These are phyloP conservation scores for Trametes cingulata DNA, from an alignment of 768 basidiomycete genomes.

Conservation along the genomic window DNA sequence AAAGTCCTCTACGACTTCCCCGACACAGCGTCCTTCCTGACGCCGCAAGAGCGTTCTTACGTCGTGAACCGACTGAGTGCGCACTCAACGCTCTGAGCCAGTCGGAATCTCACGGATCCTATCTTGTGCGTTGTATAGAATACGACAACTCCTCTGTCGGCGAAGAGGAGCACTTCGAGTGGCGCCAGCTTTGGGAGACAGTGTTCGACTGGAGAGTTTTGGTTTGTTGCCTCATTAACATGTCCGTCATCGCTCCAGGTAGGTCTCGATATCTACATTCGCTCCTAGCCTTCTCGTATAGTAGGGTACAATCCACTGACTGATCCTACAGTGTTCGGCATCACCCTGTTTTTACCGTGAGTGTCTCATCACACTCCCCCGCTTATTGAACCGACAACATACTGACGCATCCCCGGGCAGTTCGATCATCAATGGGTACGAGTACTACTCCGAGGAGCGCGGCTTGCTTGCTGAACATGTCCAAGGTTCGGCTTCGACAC, in stretches of 20 bases:
- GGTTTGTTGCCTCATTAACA: neutral
- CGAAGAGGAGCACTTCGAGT: conserved; percentile 61
- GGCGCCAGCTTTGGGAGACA: conserved; percentile 53
- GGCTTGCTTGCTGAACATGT: neutral
- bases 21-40: conserved; percentile 57
- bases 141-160: conserved; percentile 56
- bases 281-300: too few relatives aligned
- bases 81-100: neutral
- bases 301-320: neutral
- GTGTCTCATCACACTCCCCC: conserved; percentile 25
- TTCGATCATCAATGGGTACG: conserved; percentile 21
- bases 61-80: conserved; percentile 28
- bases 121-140: conserved; percentile 34
- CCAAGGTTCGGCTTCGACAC: conserved; percentile 55
- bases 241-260: conserved; percentile 9
- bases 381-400: neutral
- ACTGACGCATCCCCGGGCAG: neutral
- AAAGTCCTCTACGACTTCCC: conserved; percentile 65
- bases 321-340: conserved; percentile 57
- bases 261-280: neutral
- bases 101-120: too few relatives aligned
- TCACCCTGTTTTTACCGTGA: conserved; percentile 69
- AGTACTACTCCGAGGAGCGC: neutral
- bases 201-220: conserved; percentile 51
- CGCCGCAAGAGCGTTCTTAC: conserved; percentile 57